Conservation (phyloP, 768 basidiomycete genomes). For the Dioszegia aurantiaca region DNA sequence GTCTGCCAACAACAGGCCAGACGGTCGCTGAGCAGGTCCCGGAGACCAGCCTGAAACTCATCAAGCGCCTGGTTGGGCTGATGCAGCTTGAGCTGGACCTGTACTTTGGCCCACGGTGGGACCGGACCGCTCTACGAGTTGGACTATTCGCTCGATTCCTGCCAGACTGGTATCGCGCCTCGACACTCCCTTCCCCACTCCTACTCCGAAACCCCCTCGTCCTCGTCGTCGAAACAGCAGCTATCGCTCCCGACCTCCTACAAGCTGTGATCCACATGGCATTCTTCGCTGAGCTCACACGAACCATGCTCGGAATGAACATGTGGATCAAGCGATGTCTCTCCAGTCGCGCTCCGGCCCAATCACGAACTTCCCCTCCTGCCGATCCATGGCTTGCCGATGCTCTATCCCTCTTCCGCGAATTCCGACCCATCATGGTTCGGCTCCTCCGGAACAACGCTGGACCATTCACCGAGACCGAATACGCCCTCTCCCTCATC, state of each 20-base stretch:
- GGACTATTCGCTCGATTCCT: constrained; percentile 70
- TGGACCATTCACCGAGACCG: constrained; percentile 36
- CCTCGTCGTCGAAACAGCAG: constrained; percentile 82
- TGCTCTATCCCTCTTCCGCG: constrained; percentile 74
- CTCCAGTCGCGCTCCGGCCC: constrained; percentile 4
- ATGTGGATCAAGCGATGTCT: constrained; percentile 37
- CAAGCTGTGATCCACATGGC: constrained; percentile 81
- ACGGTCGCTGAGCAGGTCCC: constrained; percentile 71
- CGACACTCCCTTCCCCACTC: constrained; percentile 77
- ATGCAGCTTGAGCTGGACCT: constrained; percentile 54
- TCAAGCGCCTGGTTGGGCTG: constrained; percentile 71
- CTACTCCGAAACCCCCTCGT: constrained; percentile 87
- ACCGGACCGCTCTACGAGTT: constrained; percentile 43
- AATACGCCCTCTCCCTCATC: constrained; percentile 63
- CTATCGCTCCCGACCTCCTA: constrained; percentile 83
- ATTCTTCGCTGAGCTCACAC: constrained; percentile 85
- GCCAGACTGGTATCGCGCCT: constrained; percentile 87
- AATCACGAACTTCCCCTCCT: constrained; percentile 37
- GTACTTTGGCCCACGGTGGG: constrained; percentile 38
- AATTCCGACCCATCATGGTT: constrained; percentile 55
- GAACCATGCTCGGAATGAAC: constrained; percentile 72
- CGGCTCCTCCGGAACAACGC: constrained; percentile 36
- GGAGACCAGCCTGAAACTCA: constrained; percentile 71
- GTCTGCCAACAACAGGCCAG: constrained; percentile 54
- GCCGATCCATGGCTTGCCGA: constrained; percentile 56